These are phyloP conservation scores for Tulasnella sp. DNA, from an alignment of 768 basidiomycete species.

Conservation along the genomic window DNA sequence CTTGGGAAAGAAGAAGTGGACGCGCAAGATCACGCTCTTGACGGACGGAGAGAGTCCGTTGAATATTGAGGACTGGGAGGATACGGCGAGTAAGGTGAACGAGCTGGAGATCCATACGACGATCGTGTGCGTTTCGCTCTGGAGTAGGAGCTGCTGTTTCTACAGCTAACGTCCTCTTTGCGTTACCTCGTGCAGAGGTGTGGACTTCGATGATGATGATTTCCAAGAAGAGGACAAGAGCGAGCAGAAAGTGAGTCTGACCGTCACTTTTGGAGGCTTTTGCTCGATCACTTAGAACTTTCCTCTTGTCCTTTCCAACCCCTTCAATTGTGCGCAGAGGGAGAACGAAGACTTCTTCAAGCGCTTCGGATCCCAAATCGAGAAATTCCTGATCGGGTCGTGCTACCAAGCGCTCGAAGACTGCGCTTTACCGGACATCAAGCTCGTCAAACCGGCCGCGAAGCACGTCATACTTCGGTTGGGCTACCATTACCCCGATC, in stretches of 20 bases:
- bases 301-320: too few species aligned
- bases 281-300: neutral
- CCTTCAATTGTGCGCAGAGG: conserved; percentile 37
- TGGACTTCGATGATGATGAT: conserved; percentile 76
- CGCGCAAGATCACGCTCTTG: conserved; percentile 66
- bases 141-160: conserved; percentile 17
- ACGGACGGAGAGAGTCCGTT: conserved; percentile 77
- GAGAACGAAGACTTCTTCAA: conserved; percentile 65
- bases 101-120: conserved; percentile 44
- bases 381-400: conserved; percentile 47
- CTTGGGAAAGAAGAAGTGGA: conserved; percentile 68
- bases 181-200: conserved; percentile 42
- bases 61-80: conserved; percentile 66
- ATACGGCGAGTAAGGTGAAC: conserved; percentile 53
- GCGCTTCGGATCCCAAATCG: conserved; percentile 31
- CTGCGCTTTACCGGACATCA: conserved; percentile 49
- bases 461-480: conserved; percentile 57
- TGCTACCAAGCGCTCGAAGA: conserved; percentile 55
- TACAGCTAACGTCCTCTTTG: conserved; percentile 5
- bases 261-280: neutral
- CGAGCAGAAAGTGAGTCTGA: conserved; percentile 48
- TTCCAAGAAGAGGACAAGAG: conserved; percentile 60
- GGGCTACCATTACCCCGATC: conserved; percentile 42
- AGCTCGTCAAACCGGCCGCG: conserved; percentile 53
- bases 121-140: conserved; percentile 47